These are phyloP conservation scores for Escallonia rubra DNA, from an alignment of 129 eudicot genomes.

Conservation along the genomic window DNA sequence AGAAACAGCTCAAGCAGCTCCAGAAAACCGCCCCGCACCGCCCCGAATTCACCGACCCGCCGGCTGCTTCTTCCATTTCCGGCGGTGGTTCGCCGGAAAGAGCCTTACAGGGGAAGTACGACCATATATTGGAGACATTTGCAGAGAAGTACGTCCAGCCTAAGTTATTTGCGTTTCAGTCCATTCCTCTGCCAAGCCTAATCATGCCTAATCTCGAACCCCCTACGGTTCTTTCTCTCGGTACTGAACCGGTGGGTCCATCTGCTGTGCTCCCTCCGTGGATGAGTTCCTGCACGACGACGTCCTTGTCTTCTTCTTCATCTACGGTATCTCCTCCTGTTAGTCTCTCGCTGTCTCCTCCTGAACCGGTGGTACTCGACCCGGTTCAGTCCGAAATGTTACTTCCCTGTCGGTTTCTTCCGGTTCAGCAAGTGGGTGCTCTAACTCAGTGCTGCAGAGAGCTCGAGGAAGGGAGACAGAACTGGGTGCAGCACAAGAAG, in stretches of 20 bases:
- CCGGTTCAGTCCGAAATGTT: conserved; percentile 41
- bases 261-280: conserved; percentile 30
- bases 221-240: conserved; percentile 34
- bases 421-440: conserved; percentile 43
- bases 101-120: conserved; percentile 52
- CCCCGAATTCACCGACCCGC: conserved; percentile 13
- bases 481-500: conserved; percentile 58
- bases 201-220: conserved; percentile 35
- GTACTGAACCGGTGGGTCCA: conserved; percentile 11
- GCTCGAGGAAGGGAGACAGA: conserved; percentile 54
- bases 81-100: conserved; percentile 41
- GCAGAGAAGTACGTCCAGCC: conserved; percentile 76
- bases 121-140: conserved; percentile 56
- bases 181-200: conserved; percentile 7
- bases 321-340: conserved; percentile 57
- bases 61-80: conserved; percentile 28
- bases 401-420: conserved; percentile 24
- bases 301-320: conserved; percentile 28
- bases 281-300: conserved; percentile 31
- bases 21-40: conserved; percentile 20
- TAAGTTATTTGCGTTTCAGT: conserved; percentile 8
- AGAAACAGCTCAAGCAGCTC: conserved; percentile 50
- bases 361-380: conserved; percentile 55
- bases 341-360: conserved; percentile 49
- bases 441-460: conserved; percentile 51